Percentiles rank a stretch among this genome's conserved stretches.
phyloP scores from a whole-genome alignment of 176 grass and related monocot species.

The Eleusine coracana region DNA sequence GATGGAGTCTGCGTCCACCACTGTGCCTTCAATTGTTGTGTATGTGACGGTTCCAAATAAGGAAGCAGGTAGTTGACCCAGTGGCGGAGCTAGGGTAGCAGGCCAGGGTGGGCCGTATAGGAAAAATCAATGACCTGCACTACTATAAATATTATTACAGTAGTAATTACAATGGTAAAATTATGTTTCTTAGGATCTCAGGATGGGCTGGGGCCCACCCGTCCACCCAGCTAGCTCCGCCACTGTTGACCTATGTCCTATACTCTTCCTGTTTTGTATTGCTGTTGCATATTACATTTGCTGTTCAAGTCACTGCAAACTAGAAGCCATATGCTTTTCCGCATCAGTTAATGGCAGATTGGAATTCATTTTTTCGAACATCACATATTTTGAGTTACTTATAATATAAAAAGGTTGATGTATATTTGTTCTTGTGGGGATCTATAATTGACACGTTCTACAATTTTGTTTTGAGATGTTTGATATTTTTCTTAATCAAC shows the following conservation, averaged over 20 bases:
- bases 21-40: conserved; percentile 81
- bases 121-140: no score
- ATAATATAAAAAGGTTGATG: not conserved
- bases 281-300: not conserved
- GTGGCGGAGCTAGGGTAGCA: no score
- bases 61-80: conserved; percentile 75
- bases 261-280: not conserved
- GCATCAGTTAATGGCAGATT: not conserved
- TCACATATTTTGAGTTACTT: not conserved
- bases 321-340: not conserved
- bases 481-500: not conserved
- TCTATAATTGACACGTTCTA: not conserved
- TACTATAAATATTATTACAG: no score
- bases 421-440: not conserved
- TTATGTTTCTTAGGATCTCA: no score
- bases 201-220: no score
- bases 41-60: conserved; percentile 92
- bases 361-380: not conserved
- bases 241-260: not conserved
- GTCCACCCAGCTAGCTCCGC: no score
- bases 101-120: no score
- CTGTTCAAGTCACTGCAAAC: not conserved
- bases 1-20: conserved; percentile 72
- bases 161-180: no score
- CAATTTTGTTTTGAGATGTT: not conserved